Conservation (phyloP, 169 alveolate genomes). For the Plasmodium fragile region DNA sequence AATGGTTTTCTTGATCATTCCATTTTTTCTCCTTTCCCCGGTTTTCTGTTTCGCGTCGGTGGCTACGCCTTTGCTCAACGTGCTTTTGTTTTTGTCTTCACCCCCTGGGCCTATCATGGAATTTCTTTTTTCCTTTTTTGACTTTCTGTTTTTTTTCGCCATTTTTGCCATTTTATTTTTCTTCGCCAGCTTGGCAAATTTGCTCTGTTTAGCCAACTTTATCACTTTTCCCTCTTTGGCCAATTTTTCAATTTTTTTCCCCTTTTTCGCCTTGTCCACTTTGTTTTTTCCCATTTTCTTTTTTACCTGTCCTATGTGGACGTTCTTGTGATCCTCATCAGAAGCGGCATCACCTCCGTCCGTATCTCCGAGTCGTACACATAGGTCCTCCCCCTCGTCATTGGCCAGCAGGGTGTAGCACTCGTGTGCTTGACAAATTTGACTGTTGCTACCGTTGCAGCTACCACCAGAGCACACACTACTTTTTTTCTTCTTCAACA, state of each 20-base stretch:
- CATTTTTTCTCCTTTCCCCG: neutral
- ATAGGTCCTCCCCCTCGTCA: neutral
- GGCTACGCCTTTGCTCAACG: neutral
- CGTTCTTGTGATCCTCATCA: neutral
- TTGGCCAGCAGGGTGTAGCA: neutral
- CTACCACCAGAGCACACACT: neutral
- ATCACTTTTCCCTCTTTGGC: neutral
- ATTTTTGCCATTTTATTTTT: neutral
- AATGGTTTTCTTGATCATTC: conserved; percentile 27
- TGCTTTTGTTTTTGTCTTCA: neutral
- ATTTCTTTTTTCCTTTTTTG: neutral
- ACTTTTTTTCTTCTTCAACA: conserved; percentile 5
- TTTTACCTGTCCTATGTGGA: neutral
- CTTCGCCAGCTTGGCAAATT: neutral
- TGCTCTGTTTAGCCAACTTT: neutral
- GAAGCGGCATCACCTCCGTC: neutral
- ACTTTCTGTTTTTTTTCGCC: neutral
- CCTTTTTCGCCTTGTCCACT: neutral
- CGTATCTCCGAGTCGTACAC: neutral
- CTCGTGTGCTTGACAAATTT: neutral
- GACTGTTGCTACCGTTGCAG: neutral
- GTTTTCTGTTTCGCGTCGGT: neutral
- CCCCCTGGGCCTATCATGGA: neutral
- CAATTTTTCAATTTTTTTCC: neutral
- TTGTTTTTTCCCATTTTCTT: neutral